Evolutionary conservation across 2,329 filamentous ascomycete genomes (phyloP), one percentile per base, ranked within the genome.

Genomic region (Xylariaceae sp.): DNA sequence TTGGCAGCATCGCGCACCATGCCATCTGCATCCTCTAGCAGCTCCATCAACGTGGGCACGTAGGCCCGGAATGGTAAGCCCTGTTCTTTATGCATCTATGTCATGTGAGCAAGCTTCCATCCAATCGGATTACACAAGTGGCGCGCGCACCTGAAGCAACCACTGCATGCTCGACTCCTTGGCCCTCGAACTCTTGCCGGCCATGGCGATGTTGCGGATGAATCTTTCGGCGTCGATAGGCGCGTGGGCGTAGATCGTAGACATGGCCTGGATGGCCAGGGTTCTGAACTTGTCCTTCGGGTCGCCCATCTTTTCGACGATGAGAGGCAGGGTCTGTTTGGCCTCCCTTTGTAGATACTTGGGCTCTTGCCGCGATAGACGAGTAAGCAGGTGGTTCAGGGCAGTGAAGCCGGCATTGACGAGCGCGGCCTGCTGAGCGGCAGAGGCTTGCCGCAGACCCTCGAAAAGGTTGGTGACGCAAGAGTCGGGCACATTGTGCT

Each of bases 11-110:
- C 92, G 72, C 93, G 86, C 64, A 97, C 92, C 74, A 86, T 87
- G 53, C 89, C 88, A 72, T 96, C 93, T 8, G 92, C 89, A 73
- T 97, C 92, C 75, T 97, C 93, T 48, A 97, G 82, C 65, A 94
- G 83, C 57, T 90, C 88, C 77, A 97, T 93, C 47, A 97, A 80
- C 9, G 83, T 82, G 2, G 90, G 88, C 1, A 96, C 92, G 72
- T 95, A 96, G 68, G 78, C 79, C 63, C 90, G 88, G 75, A 97
- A 97, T 44, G 87, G 86, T 65, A 97, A 78, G 45, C 85, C 86
- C 60, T 92, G 84, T 56, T 90, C 88, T 70, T 87, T 83, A 72
- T 94, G 89, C 87, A 93, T 95, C 56, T 62, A 55, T 56, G 37
- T 44, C 37, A 23, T 13, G 63, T 75, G 44, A 74, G 70, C 61